Evolutionary conservation across 108 stramenopile species (phyloP).

Genomic region (Fistulifera pelliculosa): DNA sequence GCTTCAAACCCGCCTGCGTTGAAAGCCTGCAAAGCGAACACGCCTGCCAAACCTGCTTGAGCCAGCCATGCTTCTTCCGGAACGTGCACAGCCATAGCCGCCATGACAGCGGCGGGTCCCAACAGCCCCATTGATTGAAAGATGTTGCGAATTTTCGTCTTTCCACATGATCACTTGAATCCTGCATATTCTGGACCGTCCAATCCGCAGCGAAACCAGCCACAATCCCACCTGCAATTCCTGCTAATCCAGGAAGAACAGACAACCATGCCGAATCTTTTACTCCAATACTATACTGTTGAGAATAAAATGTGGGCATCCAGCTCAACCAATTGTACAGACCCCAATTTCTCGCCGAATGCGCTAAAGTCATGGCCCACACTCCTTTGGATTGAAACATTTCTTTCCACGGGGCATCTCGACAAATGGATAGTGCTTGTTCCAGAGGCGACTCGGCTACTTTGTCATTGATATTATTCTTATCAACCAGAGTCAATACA

Average conservation of each 20-base stretch:
- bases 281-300: slow-evolving; percentile 70
- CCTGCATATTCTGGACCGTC: too few species aligned
- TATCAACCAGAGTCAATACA: not conserved
- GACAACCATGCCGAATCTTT: slow-evolving; percentile 61
- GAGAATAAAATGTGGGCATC: slow-evolving; percentile 80
- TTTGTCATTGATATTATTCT: not conserved
- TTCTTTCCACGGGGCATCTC: slow-evolving; percentile 58
- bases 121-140: slow-evolving; percentile 71
- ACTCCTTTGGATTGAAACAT: slow-evolving; percentile 51
- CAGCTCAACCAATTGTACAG: slow-evolving; percentile 76
- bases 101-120: slow-evolving; percentile 66
- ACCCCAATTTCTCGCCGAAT: slow-evolving; percentile 84
- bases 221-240: slow-evolving; percentile 55
- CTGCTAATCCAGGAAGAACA: slow-evolving; percentile 62
- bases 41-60: slow-evolving; percentile 41
- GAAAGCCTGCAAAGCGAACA: slow-evolving; percentile 59
- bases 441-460: slow-evolving; percentile 2
- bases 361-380: slow-evolving; percentile 72
- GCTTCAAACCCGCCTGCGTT: slow-evolving; percentile 69
- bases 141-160: slow-evolving; percentile 55
- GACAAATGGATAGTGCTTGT: slow-evolving; percentile 36
- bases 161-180: too few species aligned
- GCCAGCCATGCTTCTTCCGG: slow-evolving; percentile 43
- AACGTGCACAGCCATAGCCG: slow-evolving; percentile 32
- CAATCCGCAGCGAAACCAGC: slow-evolving; percentile 66